Conservation (phyloP, 805 yeast species). For the Wickerhamiella sorbophila region DNA sequence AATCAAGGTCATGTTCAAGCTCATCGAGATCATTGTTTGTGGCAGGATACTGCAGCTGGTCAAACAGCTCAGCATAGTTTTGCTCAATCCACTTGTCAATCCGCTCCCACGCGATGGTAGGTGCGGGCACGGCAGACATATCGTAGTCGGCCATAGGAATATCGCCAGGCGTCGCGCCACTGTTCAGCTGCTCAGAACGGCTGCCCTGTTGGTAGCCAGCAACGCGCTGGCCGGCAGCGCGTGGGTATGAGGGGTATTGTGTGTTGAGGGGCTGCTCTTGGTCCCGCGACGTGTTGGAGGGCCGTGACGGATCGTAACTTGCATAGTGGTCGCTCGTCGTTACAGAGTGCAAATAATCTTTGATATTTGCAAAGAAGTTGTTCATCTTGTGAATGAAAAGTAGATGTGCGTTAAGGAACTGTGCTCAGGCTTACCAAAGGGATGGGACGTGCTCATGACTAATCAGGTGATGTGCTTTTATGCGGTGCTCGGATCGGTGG, state of each 20-base stretch:
- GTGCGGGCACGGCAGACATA: slow-evolving; percentile 53
- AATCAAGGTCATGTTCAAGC: slow-evolving; percentile 67
- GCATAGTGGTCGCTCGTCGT: slow-evolving; percentile 29
- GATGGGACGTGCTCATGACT: too few relatives aligned
- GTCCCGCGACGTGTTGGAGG: slow-evolving; percentile 11
- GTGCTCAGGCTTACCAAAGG: too few relatives aligned
- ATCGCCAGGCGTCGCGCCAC: slow-evolving; percentile 23
- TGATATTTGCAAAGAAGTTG: slow-evolving; percentile 19
- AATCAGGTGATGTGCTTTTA: too few relatives aligned
- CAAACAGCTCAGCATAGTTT: slow-evolving; percentile 67
- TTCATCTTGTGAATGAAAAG: too few relatives aligned
- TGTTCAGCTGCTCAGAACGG: slow-evolving; percentile 24
- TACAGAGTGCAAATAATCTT: slow-evolving; percentile 25
- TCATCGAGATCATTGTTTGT: slow-evolving; percentile 67
- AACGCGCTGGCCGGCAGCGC: slow-evolving; percentile 6
- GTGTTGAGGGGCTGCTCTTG: slow-evolving; percentile 15
- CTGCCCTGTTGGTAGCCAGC: slow-evolving; percentile 25
- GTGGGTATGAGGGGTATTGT: slow-evolving; percentile 4
- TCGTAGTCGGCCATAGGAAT: slow-evolving; percentile 32
- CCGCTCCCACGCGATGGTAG: slow-evolving; percentile 73
- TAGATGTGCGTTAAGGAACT: too few relatives aligned
- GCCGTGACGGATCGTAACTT: slow-evolving; percentile 21
- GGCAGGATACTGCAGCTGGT: slow-evolving; percentile 64
- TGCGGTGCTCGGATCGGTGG: too few relatives aligned
- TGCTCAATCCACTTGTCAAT: slow-evolving; percentile 70